phyloP scores from a whole-genome alignment of 257 asterid genomes.

The Cinchona pubescens region DNA sequence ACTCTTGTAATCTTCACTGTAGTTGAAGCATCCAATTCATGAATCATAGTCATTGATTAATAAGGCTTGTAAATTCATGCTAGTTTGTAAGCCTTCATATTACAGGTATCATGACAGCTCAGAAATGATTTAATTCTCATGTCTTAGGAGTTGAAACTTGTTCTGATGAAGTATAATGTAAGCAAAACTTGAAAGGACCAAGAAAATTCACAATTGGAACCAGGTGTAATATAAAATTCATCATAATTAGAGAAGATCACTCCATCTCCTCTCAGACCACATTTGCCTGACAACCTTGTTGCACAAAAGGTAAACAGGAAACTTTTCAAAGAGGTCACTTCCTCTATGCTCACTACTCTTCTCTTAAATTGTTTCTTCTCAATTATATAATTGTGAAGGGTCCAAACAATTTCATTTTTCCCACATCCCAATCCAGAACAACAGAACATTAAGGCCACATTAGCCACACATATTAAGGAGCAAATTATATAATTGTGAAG shows the following conservation, averaged over 20 bases:
- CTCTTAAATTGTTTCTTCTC: background rate
- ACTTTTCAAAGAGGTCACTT: background rate
- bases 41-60: slow-evolving; percentile 7
- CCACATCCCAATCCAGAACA: slow-evolving; percentile 2
- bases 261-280: background rate
- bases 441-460: too few relatives aligned
- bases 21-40: slow-evolving; percentile 3
- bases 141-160: background rate
- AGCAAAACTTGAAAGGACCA: background rate
- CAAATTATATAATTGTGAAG: background rate
- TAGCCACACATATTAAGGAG: too few relatives aligned
- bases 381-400: background rate
- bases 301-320: background rate
- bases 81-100: background rate
- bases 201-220: background rate
- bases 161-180: background rate
- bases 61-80: background rate
- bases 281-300: background rate
- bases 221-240: background rate
- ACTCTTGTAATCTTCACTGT: slow-evolving; percentile 7
- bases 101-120: background rate
- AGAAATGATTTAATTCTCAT: background rate
- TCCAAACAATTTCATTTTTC: background rate
- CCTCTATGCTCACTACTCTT: background rate
- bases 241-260: background rate